Conservation (phyloP, 2,329 filamentous ascomycete genomes). For the Cladosporium sp. region DNA sequence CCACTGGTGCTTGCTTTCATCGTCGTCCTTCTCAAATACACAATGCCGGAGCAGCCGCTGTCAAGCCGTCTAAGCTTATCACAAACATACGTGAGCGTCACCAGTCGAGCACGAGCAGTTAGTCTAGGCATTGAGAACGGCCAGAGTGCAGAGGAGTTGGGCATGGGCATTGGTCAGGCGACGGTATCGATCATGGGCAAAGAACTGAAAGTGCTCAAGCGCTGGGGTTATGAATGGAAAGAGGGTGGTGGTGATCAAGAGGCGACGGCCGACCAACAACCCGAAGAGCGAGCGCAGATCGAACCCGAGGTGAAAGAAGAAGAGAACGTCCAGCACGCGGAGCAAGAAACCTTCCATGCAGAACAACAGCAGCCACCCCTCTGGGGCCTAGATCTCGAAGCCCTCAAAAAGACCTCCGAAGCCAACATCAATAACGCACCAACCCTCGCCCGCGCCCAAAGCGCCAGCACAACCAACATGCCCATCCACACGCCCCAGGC, state of each 20-base stretch:
- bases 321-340: background rate
- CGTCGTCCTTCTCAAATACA: constrained; percentile 67
- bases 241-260: constrained; percentile 18
- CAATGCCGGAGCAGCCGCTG: constrained; percentile 78
- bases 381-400: constrained; percentile 57
- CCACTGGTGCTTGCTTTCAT: constrained; percentile 79
- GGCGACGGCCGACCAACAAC: background rate
- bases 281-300: background rate
- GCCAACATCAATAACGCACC: constrained; percentile 15
- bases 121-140: constrained; percentile 68
- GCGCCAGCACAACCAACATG: constrained; percentile 46
- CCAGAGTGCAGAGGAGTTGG: constrained; percentile 63
- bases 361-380: constrained; percentile 40
- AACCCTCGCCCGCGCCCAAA: constrained; percentile 20
- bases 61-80: constrained; percentile 80
- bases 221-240: constrained; percentile 60
- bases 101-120: constrained; percentile 71
- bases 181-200: constrained; percentile 68
- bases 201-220: constrained; percentile 69
- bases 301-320: background rate
- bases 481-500: constrained; percentile 71
- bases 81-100: constrained; percentile 78
- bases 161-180: constrained; percentile 72
- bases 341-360: background rate
- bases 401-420: constrained; percentile 45